These are phyloP conservation scores for Schoenoplectus tabernaemontani DNA, from an alignment of 202 grass and related monocot species.

Conservation along the genomic window DNA sequence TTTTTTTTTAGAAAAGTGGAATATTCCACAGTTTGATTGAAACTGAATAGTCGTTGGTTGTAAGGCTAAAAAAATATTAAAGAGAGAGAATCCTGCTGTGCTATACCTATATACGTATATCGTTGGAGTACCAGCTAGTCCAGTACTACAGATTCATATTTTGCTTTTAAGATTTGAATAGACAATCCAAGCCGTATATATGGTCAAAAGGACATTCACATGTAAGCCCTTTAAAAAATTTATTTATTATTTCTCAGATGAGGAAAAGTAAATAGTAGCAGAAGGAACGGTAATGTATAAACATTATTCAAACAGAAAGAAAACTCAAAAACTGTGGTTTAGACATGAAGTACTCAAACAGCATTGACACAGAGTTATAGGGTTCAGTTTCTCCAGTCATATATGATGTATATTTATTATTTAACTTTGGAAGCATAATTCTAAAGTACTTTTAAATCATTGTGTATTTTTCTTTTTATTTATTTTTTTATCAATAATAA, in stretches of 20 bases:
- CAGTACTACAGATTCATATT: neutral
- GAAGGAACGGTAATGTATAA: neutral
- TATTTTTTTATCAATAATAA: neutral
- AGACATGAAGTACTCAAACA: neutral
- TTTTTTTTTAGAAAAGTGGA: too few species aligned
- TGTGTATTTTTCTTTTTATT: neutral
- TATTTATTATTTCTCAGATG: neutral
- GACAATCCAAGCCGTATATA: conserved; percentile 3
- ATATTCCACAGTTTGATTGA: too few species aligned
- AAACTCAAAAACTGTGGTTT: neutral
- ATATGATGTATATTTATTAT: too few species aligned
- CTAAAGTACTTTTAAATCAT: neutral
- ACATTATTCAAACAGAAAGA: neutral
- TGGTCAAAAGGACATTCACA: neutral
- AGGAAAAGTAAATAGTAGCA: neutral
- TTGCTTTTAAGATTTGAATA: neutral
- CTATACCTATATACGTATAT: neutral
- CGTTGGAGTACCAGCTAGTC: neutral
- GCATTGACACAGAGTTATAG: neutral
- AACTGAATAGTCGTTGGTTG: too few species aligned
- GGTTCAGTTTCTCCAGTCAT: neutral
- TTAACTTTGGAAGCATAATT: neutral
- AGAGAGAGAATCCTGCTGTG: neutral
- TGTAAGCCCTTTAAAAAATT: neutral
- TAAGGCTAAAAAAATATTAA: too few species aligned